Evolutionary conservation across 306 rosid genomes (phyloP).

Genomic region (Vicia sativa): DNA sequence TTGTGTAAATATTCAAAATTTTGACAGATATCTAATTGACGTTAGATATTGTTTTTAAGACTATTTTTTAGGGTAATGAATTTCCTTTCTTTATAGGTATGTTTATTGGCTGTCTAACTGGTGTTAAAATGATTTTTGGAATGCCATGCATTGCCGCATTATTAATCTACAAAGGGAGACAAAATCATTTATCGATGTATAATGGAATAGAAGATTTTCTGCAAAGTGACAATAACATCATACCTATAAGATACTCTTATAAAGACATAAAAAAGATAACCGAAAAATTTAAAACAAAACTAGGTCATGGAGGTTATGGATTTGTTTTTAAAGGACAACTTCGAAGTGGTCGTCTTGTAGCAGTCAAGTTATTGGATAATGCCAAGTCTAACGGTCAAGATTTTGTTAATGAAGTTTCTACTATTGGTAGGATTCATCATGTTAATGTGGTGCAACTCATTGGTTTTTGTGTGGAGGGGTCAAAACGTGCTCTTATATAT

Average conservation of each 20-base stretch:
- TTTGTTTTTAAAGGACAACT: conserved; percentile 4
- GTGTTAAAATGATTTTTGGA: not conserved
- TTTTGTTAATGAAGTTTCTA: too few species aligned
- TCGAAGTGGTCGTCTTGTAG: conserved; percentile 11
- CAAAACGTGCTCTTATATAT: too few species aligned
- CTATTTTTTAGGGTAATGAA: too few species aligned
- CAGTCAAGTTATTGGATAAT: not conserved
- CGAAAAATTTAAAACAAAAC: not conserved
- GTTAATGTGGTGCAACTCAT: too few species aligned
- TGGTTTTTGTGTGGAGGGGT: too few species aligned
- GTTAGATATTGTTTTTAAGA: too few species aligned
- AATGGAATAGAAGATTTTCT: conserved; percentile 34
- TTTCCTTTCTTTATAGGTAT: not conserved
- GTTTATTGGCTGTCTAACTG: not conserved
- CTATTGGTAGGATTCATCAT: too few species aligned
- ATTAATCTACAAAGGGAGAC: conserved; percentile 20
- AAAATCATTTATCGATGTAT: conserved; percentile 31
- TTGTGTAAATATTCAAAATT: too few species aligned
- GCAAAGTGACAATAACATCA: not conserved
- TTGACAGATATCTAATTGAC: too few species aligned
- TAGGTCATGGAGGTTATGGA: not conserved
- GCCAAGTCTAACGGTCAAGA: not conserved
- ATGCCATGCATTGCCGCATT: not conserved
- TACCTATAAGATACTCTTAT: not conserved
- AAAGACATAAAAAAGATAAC: not conserved